Evolutionary conservation across 2,329 filamentous ascomycete genomes (phyloP), one percentile per base, ranked within the genome.

Genomic region (Akanthomyces lecanii): DNA sequence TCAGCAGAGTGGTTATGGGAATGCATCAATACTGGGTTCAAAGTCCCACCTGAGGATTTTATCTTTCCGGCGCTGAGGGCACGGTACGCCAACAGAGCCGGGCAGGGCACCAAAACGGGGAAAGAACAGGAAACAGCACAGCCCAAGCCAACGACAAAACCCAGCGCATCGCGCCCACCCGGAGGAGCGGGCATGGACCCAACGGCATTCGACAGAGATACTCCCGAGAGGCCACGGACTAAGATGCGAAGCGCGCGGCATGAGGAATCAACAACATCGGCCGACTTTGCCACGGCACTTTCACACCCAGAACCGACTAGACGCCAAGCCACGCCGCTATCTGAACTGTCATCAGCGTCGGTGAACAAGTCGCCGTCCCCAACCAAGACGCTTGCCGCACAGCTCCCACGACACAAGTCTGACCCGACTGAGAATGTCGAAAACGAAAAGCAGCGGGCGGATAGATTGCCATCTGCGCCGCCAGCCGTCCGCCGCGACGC

Each of bases 1-100:
- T 84, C 84, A 8, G 85, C 86, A 21, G 85, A 89, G 25, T 99
- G 95, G 95, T 79, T 99, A 3, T 95, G 90, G 88, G 83, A 88
- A 58, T 95, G 90, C 67, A 86, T 97, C 57, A 79, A 81, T 69
- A 84, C 78, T 0, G 84, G 84, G 5, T 77, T 69, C 65, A 75
- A 77, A 4, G 73, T 79, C 3, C 79, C 83, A 1, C 72, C 81
- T 50, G 76, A 79, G 45, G 68, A 73, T 7, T 85, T 76, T 58
- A 70, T 84, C 62, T 84, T 82, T 61, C 73, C 79, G 0, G 78
- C 82, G 64, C 69, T 85, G 33, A 75, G 73, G 56, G 72, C 77
- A 48, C 66, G 64, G 50, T 72, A 74, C 36, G 64, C 38, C 65
- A 38, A 23, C 4, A 30, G n/a, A 25, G 21, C 21, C 11, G 6